Conservation (phyloP, 2,329 filamentous ascomycete species). For the Xylaria multiplex region DNA sequence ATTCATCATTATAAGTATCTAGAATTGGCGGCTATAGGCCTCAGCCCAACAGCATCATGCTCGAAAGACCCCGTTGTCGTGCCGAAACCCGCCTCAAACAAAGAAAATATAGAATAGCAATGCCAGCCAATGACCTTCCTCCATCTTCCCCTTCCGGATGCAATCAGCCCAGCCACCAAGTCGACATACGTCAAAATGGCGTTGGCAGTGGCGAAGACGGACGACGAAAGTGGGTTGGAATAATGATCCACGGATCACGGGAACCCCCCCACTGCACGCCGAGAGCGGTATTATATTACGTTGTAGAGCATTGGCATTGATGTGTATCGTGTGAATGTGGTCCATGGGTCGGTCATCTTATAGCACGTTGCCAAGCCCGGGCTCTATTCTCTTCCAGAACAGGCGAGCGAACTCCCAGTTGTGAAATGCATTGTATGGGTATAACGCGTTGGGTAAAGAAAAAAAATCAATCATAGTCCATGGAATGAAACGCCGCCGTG, state of each 20-base stretch:
- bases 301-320: constrained; percentile 21
- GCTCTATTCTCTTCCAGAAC: constrained; percentile 10
- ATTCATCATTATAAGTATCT: constrained; percentile 33
- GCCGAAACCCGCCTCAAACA: constrained; percentile 17
- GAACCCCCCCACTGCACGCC: constrained; percentile 18
- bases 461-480: constrained; percentile 19
- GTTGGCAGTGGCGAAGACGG: constrained; percentile 3
- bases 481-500: constrained; percentile 20
- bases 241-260: constrained; percentile 3
- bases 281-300: constrained; percentile 19
- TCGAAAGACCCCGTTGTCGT: constrained; percentile 21
- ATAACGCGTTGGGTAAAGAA: constrained; percentile 25
- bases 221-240: constrained; percentile 1
- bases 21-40: constrained; percentile 5
- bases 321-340: neutral
- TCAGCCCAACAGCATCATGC: constrained; percentile 11
- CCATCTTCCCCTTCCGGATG: neutral
- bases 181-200: neutral
- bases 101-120: constrained; percentile 27
- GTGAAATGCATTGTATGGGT: constrained; percentile 27
- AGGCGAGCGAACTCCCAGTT: constrained; percentile 4
- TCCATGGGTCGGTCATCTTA: neutral
- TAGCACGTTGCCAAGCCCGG: constrained; percentile 26
- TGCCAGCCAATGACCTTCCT: constrained; percentile 12
- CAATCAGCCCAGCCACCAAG: constrained; percentile 1